Base-by-base conservation (phyloP, 345 rosid genomes). In the Populus simonii region DNA sequence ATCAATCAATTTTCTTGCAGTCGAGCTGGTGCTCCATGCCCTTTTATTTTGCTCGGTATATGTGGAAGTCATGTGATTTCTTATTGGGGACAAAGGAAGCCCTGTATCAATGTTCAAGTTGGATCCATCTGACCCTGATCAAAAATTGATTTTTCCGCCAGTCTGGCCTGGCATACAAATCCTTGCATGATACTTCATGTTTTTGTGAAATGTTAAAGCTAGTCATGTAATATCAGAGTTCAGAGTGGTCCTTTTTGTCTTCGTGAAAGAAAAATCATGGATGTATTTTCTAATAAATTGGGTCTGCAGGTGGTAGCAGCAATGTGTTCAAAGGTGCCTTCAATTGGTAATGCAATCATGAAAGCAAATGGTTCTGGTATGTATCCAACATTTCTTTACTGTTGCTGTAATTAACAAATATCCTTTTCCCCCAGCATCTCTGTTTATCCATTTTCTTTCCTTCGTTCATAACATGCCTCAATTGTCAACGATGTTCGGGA, bases 311-410 rank as follows among this genome's bases (percentile, higher is more conserved):
- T 93, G 82, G 87, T 95, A 63, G 94, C 97, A 80, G 91, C 96
- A 71, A 95, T 95, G 97, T 95, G 98, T 82, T 91, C 97, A 68
- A 93, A 93, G 83, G 97, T 92, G 74, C 97, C 99, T 78, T 80
- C 91, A 39, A 88, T 95, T 70, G 88, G 97, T 80, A 88, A 86
- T 71, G 98, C 99, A 62, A 90, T 95, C 62, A 89, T 91, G 87
- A 91, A 90, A 85, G 96, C 96, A 47, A 90, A 94, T 9, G 86
- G 81, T 69, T 86, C 87, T 81, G 97, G 99, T 95, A 84, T 59
- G 89, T 70, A 25, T 82, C 67, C 41, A 66, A 73, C 61, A 12
- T 69, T 76, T 43, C 66, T 75, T 25, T 65, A 0, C 15, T 68
- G 36, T 61, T 18, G 49, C 53, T 45, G 5, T 43, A 16, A 31